Conservation (phyloP, 371 early-diverging fungal genomes). For the Lichtheimia hyalospora region DNA sequence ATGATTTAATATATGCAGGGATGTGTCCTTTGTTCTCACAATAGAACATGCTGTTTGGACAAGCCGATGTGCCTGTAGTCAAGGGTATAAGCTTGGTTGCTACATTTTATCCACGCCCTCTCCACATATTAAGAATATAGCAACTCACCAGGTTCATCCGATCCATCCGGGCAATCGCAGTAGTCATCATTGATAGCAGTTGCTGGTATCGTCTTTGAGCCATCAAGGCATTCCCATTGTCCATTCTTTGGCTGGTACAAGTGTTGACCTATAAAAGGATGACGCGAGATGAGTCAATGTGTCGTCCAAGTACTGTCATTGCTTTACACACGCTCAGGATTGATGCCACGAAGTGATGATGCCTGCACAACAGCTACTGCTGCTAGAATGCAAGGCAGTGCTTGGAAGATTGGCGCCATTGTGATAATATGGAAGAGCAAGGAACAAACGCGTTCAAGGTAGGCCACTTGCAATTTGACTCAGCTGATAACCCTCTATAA, state of each 20-base stretch:
- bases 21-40: constrained; percentile 82
- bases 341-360: constrained; percentile 4
- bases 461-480: no score
- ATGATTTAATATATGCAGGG: constrained; percentile 67
- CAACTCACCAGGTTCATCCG: constrained; percentile 89
- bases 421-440: not conserved
- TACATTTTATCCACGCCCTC: not conserved
- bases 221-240: constrained; percentile 78
- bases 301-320: not conserved
- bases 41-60: constrained; percentile 76
- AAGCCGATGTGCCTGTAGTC: constrained; percentile 85
- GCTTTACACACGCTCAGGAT: constrained; percentile 4
- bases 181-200: constrained; percentile 90
- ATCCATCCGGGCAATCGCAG: constrained; percentile 94
- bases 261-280: not conserved
- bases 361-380: constrained; percentile 9
- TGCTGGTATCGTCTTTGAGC: constrained; percentile 64
- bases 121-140: not conserved
- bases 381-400: constrained; percentile 9
- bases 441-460: no score
- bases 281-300: not conserved
- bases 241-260: constrained; percentile 25
- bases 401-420: constrained; percentile 3
- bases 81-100: not conserved
- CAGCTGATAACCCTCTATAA: no score